Percentiles rank a stretch among this genome's conserved stretches.
Evolutionary conservation across 2,329 filamentous ascomycete genomes (phyloP).

Genomic region (Pseudocercospora crystallina): DNA sequence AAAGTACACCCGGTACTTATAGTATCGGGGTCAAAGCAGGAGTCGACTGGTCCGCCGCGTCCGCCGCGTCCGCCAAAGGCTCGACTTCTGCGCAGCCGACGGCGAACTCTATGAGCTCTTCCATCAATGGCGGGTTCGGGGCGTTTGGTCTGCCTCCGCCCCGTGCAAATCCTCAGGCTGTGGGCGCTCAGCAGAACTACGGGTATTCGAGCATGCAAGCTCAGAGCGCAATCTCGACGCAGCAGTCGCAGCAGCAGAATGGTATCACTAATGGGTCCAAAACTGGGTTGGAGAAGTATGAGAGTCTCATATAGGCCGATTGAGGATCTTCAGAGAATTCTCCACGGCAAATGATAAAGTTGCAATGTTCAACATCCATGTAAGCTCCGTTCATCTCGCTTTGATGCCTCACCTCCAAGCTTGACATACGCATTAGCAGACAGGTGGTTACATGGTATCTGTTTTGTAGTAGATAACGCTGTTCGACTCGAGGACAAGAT

Average conservation of each 20-base stretch:
- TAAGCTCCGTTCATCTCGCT: too few relatives aligned
- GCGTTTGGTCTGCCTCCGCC: constrained; percentile 31
- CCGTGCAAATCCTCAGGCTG: constrained; percentile 35
- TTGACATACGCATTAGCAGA: too few relatives aligned
- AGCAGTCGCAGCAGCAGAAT: constrained; percentile 34
- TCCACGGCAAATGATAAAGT: too few relatives aligned
- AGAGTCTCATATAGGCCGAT: constrained; percentile 58
- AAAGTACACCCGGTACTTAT: too few relatives aligned
- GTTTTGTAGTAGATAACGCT: too few relatives aligned
- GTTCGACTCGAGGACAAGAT: too few relatives aligned
- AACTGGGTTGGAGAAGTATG: constrained; percentile 64
- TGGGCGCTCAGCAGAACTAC: constrained; percentile 36
- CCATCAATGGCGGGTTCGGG: constrained; percentile 11
- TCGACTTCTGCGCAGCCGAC: constrained; percentile 28
- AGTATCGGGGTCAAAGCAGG: not conserved
- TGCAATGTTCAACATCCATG: too few relatives aligned
- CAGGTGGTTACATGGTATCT: too few relatives aligned
- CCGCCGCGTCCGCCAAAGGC: not conserved
- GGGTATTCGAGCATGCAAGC: constrained; percentile 38
- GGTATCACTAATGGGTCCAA: constrained; percentile 11
- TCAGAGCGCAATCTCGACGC: constrained; percentile 19
- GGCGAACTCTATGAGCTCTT: not conserved
- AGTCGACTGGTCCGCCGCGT: constrained; percentile 12
- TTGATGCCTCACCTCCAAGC: too few relatives aligned
- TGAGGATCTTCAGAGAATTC: too few relatives aligned